Evolutionary conservation across 1,139 yeast genomes (phyloP), one percentile per base, ranked within the genome.

Genomic region (Yamadazyma kanchanaburiensis): DNA sequence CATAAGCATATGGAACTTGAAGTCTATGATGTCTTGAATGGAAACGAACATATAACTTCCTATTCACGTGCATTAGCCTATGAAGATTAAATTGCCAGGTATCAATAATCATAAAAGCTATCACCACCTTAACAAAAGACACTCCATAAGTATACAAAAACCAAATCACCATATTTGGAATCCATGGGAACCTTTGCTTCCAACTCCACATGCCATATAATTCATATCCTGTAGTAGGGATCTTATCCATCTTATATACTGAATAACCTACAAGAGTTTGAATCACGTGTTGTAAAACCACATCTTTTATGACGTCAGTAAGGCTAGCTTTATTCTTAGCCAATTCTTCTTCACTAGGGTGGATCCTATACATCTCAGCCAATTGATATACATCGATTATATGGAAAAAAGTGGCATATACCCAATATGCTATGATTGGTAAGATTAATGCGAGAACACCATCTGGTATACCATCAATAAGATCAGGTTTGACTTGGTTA

Each of bases 61-160:
- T 80, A 69, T 85, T 86, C 52, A 71, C 53, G 54, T 91, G 98
- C 97, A 91, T 89, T 42, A 72, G 54, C 41, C 95, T 74, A 55
- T 91, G 98, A 40, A 88, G 67, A 70, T 80, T 77, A 58, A 85
- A 88, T 60, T 91, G 98, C 98, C 98, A 91, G 5, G 95, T 71
- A 56, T 91, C 98, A 48, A 91, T 74, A 39, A 91, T 65, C 31
- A 77, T 54, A 49, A 87, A 80, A 3, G 95, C 96, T 23, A 70
- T 30, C 9, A 61, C 30, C 22, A 88, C 58, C 43, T 79, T 79
- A 9, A 75, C 22, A 1, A 63, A 30, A 1, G 96, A 77, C 50
- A 75, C 59, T 25, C 78, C 87, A 49, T 74, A 80, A 58, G 67
- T 67, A 54, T 80, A 81, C 13, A 60, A 54, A 35, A 64, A 56